Base-by-base conservation (phyloP, 305 asterid species). In the Fraxinus floribunda region DNA sequence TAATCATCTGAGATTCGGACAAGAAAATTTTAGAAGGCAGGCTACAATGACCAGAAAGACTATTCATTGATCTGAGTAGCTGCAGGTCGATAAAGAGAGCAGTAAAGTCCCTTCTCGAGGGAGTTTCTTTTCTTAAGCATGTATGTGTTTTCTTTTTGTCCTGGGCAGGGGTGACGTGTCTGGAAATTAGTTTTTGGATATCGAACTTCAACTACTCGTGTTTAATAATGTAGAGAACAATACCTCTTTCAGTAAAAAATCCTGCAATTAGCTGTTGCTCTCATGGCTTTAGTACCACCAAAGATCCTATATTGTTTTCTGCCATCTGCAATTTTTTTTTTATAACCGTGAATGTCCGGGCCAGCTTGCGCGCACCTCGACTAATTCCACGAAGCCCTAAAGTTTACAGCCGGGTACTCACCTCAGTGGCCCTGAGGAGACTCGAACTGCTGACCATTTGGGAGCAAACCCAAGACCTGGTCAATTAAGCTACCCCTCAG, bases 181-280 rank as follows among this genome's bases (percentile, higher is more conserved):
- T 20, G 11, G 70, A 60, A 18, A 60, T 60, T 20, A 4, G 30
- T 60, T 20, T 20, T 18, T 60, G 70, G 3, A n/a, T 20, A 1
- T 62, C 15, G 0, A 62, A 22, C 71, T 22, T 20, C 29, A 22
- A 22, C 71, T 62, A 20, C 32, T 62, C 10, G 71, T 18, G 71
- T 20, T 30, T 11, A 15, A 44, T 36, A 49, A 35, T 30, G 35
- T 44, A 64, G 20, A 18, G 22, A 76, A 64, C 30, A 72, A 20
- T 88, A 92, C 97, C 92, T 91, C 93, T 86, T 90, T 93, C 95
- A 57, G 97, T 94, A 76, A 94, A 84, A 80, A 93, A 93, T 77
- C 97, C 95, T 73, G 97, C 97, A 77, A 94, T 87, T 55, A 80
- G 80, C 20, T 91, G 90, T 34, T 87, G 88, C 62, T 89, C 90